Evolutionary conservation across 1,139 yeast species (phyloP).

Genomic region (Casaregolazyma lundiana): DNA sequence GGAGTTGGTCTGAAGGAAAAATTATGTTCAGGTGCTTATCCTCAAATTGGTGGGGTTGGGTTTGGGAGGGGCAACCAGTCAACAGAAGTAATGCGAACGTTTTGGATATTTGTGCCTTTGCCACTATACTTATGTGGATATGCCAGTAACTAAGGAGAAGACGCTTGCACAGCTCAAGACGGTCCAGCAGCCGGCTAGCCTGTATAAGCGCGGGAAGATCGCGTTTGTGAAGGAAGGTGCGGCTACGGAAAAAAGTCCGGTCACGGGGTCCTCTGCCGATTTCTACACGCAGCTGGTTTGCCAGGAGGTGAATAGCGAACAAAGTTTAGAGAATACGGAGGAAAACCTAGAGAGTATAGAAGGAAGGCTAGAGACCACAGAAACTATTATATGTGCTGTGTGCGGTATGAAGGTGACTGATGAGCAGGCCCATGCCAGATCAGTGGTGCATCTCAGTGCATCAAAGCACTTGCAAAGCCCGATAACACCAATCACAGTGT

Average conservation of each 20-base stretch:
- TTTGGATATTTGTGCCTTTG: too few relatives aligned
- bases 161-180: background rate
- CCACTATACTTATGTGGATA: background rate
- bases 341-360: too few relatives aligned
- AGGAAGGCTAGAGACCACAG: background rate
- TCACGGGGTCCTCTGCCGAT: too few relatives aligned
- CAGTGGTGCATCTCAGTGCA: slow-evolving; percentile 17
- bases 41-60: too few relatives aligned
- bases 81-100: too few relatives aligned
- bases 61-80: too few relatives aligned
- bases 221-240: background rate
- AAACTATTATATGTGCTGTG: slow-evolving; percentile 11
- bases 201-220: background rate
- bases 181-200: background rate
- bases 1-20: too few relatives aligned
- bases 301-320: background rate
- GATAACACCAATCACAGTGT: slow-evolving; percentile 13
- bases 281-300: background rate
- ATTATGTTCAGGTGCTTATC: background rate
- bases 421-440: slow-evolving; percentile 14
- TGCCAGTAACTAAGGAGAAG: background rate
- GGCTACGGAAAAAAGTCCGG: background rate
- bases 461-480: slow-evolving; percentile 16
- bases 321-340: too few relatives aligned
- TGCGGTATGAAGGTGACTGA: slow-evolving; percentile 17